phyloP scores from a whole-genome alignment of 768 basidiomycete genomes.

The Leccinum incarnatum region DNA sequence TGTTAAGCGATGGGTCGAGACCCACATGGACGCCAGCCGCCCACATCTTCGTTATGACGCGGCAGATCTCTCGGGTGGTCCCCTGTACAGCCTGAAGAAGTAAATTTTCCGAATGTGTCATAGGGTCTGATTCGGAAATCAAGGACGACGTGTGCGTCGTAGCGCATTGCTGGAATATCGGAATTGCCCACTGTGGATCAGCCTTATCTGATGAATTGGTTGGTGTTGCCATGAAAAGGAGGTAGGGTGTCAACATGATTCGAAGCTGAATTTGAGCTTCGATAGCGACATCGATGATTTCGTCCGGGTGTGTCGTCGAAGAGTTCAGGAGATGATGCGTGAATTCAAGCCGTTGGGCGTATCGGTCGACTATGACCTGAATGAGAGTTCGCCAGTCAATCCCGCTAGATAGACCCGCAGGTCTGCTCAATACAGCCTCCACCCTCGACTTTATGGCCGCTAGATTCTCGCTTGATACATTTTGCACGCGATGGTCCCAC shows the following conservation, averaged over 20 bases:
- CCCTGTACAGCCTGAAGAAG: constrained; percentile 30
- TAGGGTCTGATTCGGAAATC: background rate
- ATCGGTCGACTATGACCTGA: constrained; percentile 31
- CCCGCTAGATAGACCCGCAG: constrained; percentile 22
- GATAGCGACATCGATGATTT: constrained; percentile 6
- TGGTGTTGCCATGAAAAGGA: constrained; percentile 16
- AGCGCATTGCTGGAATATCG: constrained; percentile 30
- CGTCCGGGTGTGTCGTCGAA: background rate
- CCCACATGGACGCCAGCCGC: constrained; percentile 34
- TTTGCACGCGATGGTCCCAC: constrained; percentile 30
- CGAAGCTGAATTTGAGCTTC: constrained; percentile 25
- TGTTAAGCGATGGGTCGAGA: constrained; percentile 11
- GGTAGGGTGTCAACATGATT: constrained; percentile 30
- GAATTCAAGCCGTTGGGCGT: constrained; percentile 30
- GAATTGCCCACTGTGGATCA: constrained; percentile 27
- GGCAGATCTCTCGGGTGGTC: constrained; percentile 45
- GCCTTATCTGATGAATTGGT: background rate
- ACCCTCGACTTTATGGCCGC: constrained; percentile 4
- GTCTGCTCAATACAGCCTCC: constrained; percentile 5
- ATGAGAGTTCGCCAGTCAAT: constrained; percentile 35
- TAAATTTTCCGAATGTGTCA: constrained; percentile 30
- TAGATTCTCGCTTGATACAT: constrained; percentile 27
- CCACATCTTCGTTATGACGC: constrained; percentile 46
- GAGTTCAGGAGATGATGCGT: constrained; percentile 21
- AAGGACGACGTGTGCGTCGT: constrained; percentile 24